Evolutionary conservation across 768 basidiomycete genomes (phyloP).

Genomic region (Boletus edulis): DNA sequence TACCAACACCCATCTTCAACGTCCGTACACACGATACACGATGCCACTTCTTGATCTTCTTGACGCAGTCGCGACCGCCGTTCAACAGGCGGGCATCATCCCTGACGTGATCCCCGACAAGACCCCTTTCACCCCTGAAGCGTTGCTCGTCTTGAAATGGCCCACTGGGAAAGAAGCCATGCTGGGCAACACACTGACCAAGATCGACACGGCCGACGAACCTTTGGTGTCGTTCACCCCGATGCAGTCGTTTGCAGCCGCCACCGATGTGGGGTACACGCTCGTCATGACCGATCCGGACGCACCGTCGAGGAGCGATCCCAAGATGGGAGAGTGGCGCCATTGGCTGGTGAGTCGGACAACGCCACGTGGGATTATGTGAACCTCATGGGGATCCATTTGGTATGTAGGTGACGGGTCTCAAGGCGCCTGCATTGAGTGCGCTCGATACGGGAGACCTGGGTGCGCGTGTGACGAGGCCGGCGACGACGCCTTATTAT

Average conservation of each 20-base stretch:
- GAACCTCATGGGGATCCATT: background rate
- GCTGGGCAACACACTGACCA: constrained; percentile 37
- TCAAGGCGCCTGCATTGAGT: constrained; percentile 34
- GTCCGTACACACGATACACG: background rate
- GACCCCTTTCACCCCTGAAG: constrained; percentile 25
- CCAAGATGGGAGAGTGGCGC: constrained; percentile 50
- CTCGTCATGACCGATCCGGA: constrained; percentile 60
- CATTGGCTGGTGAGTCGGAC: constrained; percentile 50
- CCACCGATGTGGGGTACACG: constrained; percentile 42
- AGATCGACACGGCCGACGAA: constrained; percentile 44
- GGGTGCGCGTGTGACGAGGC: constrained; percentile 40
- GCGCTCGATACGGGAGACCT: constrained; percentile 33
- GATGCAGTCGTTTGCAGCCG: constrained; percentile 33
- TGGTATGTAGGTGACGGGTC: constrained; percentile 34
- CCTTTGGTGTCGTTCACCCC: constrained; percentile 49
- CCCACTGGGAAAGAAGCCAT: constrained; percentile 32
- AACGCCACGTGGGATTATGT: background rate
- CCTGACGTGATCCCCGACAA: constrained; percentile 30
- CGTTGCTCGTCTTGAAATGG: constrained; percentile 29
- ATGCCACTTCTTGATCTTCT: constrained; percentile 30
- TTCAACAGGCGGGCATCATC: constrained; percentile 23
- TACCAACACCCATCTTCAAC: background rate
- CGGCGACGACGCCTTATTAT: constrained; percentile 53
- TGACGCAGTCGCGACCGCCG: constrained; percentile 12
- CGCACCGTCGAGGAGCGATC: constrained; percentile 49